Evolutionary conservation across 1,284 basidiomycete genomes (phyloP).

Genomic region (Phaffia rhodozyma): DNA sequence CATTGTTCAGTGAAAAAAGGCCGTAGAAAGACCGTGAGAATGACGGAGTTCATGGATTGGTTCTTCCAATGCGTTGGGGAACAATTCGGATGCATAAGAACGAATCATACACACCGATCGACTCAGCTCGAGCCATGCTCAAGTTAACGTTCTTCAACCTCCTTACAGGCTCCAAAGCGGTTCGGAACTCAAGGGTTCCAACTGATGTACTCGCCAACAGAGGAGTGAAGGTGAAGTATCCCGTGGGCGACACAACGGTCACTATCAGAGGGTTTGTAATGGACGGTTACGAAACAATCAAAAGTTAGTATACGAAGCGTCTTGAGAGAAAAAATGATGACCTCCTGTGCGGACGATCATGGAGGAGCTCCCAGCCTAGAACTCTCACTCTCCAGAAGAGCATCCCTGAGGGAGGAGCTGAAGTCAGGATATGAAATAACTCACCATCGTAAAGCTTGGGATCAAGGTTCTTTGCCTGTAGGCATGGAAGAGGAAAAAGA

Average conservation of each 20-base stretch:
- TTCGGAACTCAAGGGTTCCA: conserved; percentile 68
- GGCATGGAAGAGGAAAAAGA: neutral
- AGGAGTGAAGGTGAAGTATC: conserved; percentile 75
- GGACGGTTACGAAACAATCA: too few relatives aligned
- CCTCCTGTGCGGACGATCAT: conserved; percentile 25
- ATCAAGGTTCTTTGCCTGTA: conserved; percentile 20
- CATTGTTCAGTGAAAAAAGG: conserved; percentile 40
- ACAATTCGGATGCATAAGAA: neutral
- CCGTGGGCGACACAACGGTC: conserved; percentile 57
- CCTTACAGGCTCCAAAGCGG: conserved; percentile 65
- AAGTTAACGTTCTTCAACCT: conserved; percentile 26
- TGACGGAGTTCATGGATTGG: conserved; percentile 13
- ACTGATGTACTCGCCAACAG: conserved; percentile 63
- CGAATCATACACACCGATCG: conserved; percentile 26
- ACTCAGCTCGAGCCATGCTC: conserved; percentile 37
- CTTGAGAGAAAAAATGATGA: too few relatives aligned
- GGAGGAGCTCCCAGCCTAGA: conserved; percentile 15
- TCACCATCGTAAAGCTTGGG: conserved; percentile 29
- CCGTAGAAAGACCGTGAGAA: conserved; percentile 29
- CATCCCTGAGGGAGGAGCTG: neutral
- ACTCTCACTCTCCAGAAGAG: neutral
- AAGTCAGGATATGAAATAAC: neutral
- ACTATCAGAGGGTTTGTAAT: conserved; percentile 31
- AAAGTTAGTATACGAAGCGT: too few relatives aligned
- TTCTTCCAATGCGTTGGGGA: neutral